These are phyloP conservation scores for Salvia hispanica DNA, from an alignment of 257 asterid genomes.

Conservation along the genomic window DNA sequence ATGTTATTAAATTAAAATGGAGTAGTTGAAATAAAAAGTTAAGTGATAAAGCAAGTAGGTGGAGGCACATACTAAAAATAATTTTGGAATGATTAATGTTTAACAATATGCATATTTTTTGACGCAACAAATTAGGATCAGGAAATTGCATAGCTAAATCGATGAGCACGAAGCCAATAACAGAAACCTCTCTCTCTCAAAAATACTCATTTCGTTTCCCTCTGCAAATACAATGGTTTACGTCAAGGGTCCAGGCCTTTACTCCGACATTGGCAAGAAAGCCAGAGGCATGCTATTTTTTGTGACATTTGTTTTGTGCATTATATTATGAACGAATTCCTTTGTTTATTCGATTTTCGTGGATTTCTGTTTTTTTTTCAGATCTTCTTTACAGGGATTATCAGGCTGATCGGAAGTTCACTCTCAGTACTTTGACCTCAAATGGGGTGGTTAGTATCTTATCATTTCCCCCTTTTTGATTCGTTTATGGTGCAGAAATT, in stretches of 20 bases:
- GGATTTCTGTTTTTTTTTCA: constrained; percentile 23
- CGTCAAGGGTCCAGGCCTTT: constrained; percentile 48
- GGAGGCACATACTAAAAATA: too few species aligned
- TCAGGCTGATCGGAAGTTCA: constrained; percentile 54
- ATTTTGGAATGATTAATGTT: too few species aligned
- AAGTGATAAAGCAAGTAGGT: too few species aligned
- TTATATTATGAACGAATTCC: neutral
- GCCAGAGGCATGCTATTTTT: constrained; percentile 38
- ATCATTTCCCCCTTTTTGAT: neutral
- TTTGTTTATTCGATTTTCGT: neutral
- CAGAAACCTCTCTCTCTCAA: neutral
- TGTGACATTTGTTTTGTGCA: neutral
- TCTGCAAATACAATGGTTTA: constrained; percentile 31
- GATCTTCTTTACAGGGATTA: constrained; percentile 60
- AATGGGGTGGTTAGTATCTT: constrained; percentile 48
- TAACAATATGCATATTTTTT: neutral
- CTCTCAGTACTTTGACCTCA: constrained; percentile 50
- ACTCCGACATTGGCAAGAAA: constrained; percentile 49
- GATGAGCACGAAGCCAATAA: neutral
- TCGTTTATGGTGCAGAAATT: neutral
- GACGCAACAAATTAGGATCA: constrained; percentile 34
- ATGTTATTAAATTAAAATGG: too few species aligned
- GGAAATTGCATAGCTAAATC: neutral
- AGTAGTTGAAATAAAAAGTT: too few species aligned
- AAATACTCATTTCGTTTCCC: neutral